These are phyloP conservation scores for Heliosperma pusillum DNA, from an alignment of 148 eudicot genomes.

Conservation along the genomic window DNA sequence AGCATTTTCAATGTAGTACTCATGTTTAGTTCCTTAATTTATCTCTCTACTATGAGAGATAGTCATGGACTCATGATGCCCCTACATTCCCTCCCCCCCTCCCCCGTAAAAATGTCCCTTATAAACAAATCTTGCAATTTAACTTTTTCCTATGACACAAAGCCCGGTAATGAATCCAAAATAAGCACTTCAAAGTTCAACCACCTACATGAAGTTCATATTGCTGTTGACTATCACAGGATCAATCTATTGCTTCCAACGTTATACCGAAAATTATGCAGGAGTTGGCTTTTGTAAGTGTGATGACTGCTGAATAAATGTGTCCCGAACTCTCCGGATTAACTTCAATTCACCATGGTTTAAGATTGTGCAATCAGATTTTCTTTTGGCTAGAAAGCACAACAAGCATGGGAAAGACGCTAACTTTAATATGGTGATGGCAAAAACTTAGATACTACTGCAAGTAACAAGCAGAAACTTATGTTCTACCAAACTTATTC, in stretches of 20 bases:
- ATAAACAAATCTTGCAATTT: background rate
- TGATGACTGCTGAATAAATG: too few species aligned
- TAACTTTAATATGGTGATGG: background rate
- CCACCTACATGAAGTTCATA: background rate
- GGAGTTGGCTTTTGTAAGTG: too few species aligned
- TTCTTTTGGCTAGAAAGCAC: too few species aligned
- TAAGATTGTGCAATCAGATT: too few species aligned
- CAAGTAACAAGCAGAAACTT: background rate
- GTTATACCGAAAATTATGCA: background rate
- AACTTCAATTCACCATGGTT: too few species aligned
- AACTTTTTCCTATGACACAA: background rate
- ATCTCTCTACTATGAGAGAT: background rate
- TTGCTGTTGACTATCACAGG: background rate
- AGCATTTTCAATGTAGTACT: background rate
- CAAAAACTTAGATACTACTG: background rate
- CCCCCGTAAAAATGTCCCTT: too few species aligned
- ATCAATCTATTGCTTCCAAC: too few species aligned
- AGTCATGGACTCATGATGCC: background rate
- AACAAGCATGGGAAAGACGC: background rate
- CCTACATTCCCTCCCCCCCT: too few species aligned
- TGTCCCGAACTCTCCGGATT: too few species aligned
- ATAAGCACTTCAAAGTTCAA: too few species aligned
- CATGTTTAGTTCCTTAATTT: background rate
- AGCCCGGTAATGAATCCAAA: background rate
- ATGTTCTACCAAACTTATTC: background rate